Percentiles rank a stretch among this genome's conserved stretches.
phyloP scores from a whole-genome alignment of 305 asterid genomes.

The Fraxinus ornus region DNA sequence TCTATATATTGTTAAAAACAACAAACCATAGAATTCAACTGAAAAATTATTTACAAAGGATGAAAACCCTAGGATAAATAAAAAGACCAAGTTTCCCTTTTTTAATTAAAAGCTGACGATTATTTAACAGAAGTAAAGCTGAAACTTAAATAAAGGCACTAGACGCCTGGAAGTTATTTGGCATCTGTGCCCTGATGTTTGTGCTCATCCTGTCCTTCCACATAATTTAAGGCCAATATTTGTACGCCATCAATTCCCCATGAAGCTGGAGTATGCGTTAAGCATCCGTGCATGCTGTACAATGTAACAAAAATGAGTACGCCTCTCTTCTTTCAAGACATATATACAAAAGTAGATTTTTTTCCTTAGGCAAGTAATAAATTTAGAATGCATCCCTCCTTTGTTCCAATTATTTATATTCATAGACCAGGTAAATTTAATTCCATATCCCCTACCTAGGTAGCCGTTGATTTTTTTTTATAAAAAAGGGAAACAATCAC shows the following conservation, averaged over 20 bases:
- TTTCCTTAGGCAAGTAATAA: background rate
- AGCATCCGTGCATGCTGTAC: slow-evolving; percentile 44
- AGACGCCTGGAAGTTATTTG: background rate
- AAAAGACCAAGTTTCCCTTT: background rate
- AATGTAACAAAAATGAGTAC: background rate
- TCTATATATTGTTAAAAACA: background rate
- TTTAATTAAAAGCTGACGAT: background rate
- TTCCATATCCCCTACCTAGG: background rate
- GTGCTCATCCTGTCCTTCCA: background rate
- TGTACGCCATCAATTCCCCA: background rate
- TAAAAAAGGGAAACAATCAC: slow-evolving; percentile 15
- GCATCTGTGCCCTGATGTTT: background rate
- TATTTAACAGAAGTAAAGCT: background rate
- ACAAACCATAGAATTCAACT: background rate
- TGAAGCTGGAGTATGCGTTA: background rate
- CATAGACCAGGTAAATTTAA: background rate
- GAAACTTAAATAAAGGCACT: background rate
- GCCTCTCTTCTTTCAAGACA: background rate
- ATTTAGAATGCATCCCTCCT: background rate
- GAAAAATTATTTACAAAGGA: background rate
- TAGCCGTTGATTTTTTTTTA: background rate
- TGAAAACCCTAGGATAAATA: background rate
- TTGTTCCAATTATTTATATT: background rate
- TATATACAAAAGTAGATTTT: too few species aligned
- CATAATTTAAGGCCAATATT: background rate